phyloP scores from a whole-genome alignment of 2,329 filamentous ascomycete genomes.

The Karstenula rhodostoma region DNA sequence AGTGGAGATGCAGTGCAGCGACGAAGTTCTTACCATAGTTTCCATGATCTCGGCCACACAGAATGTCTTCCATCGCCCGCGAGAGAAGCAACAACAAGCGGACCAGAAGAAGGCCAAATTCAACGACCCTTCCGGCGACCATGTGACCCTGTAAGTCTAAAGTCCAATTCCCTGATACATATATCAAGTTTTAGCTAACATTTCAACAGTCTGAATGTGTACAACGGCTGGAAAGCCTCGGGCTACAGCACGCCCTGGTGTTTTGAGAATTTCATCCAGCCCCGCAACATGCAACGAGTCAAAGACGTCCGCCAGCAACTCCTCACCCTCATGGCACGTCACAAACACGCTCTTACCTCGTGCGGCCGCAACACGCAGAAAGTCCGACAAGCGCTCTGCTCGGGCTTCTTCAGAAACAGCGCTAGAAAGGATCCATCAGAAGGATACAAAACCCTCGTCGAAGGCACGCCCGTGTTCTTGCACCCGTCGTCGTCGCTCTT shows the following conservation, averaged over 20 bases:
- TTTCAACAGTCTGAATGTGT: constrained; percentile 75
- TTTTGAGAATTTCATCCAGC: constrained; percentile 97
- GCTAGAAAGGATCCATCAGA: constrained; percentile 95
- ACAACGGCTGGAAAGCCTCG: constrained; percentile 92
- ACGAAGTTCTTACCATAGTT: constrained; percentile 93
- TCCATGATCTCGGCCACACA: constrained; percentile 73
- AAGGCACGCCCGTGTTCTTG: constrained; percentile 93
- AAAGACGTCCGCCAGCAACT: constrained; percentile 94
- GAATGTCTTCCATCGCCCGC: constrained; percentile 91
- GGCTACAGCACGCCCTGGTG: constrained; percentile 90
- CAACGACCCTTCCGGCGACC: constrained; percentile 92
- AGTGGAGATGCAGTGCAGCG: constrained; percentile 86
- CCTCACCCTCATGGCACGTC: constrained; percentile 90
- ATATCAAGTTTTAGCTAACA: no score
- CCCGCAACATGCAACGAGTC: constrained; percentile 84
- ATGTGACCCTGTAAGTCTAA: constrained; percentile 68
- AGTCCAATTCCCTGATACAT: no score
- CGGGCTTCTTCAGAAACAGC: constrained; percentile 94
- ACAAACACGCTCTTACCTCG: constrained; percentile 81
- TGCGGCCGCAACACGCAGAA: constrained; percentile 88
- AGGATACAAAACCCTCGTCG: constrained; percentile 96
- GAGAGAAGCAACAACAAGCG: constrained; percentile 95
- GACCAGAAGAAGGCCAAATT: constrained; percentile 99
- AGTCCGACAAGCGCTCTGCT: constrained; percentile 87
- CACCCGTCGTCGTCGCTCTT: constrained; percentile 93